Conservation (phyloP, 1,284 basidiomycete species). For the Irpex sp. region DNA sequence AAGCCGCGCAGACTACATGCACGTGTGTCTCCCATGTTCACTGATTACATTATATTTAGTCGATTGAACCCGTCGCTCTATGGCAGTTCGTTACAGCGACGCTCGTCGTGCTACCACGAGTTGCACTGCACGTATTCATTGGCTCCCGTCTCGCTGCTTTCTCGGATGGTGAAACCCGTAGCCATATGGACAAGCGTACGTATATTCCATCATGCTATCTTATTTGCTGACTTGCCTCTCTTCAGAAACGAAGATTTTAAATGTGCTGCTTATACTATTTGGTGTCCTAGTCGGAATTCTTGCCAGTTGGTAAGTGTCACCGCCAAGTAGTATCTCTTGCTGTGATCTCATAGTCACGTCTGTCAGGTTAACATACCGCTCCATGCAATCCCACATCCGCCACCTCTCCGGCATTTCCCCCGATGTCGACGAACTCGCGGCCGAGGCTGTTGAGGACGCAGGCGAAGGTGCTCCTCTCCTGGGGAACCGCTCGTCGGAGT, state of each 20-base stretch:
- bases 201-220: background rate
- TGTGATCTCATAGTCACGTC: constrained; percentile 10
- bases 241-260: constrained; percentile 62
- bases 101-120: constrained; percentile 64
- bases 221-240: background rate
- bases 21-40: background rate
- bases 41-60: no score
- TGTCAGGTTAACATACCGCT: constrained; percentile 57
- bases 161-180: constrained; percentile 72
- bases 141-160: constrained; percentile 72
- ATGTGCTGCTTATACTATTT: constrained; percentile 52
- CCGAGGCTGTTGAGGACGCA: constrained; percentile 59
- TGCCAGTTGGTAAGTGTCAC: constrained; percentile 58
- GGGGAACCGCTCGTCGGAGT: constrained; percentile 26
- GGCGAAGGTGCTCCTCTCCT: constrained; percentile 65
- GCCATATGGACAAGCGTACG: constrained; percentile 70
- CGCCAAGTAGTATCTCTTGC: background rate
- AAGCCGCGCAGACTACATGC: constrained; percentile 27
- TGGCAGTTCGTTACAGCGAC: constrained; percentile 78
- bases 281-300: constrained; percentile 53
- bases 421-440: constrained; percentile 51
- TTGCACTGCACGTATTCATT: constrained; percentile 72
- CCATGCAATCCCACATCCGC: constrained; percentile 59
- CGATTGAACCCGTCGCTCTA: constrained; percentile 67
- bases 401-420: constrained; percentile 46